Evolutionary conservation across 2,329 filamentous ascomycete genomes (phyloP).

Genomic region (Cladosporium sp.): DNA sequence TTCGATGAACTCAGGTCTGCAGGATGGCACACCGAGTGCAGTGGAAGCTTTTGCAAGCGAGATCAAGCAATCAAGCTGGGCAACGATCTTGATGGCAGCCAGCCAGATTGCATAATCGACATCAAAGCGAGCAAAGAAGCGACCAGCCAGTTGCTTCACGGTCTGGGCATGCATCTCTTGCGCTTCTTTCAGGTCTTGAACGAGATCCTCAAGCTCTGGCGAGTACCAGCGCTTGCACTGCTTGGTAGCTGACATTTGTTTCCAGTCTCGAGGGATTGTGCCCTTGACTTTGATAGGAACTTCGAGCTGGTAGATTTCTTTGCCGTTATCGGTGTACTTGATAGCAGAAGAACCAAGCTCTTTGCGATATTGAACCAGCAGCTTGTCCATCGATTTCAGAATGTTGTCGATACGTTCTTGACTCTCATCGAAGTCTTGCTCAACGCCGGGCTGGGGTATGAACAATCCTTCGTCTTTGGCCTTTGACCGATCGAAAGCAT

Average conservation of each 20-base stretch:
- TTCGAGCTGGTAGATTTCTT: conserved; percentile 96
- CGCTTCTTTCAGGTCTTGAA: conserved; percentile 85
- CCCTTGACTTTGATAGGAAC: conserved; percentile 77
- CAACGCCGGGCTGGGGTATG: conserved; percentile 80
- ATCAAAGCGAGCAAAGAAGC: conserved; percentile 87
- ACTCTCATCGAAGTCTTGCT: conserved; percentile 87
- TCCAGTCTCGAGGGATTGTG: conserved; percentile 74
- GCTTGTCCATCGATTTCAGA: conserved; percentile 64
- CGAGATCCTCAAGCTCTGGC: conserved; percentile 72
- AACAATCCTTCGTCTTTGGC: conserved; percentile 77
- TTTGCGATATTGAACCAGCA: conserved; percentile 68
- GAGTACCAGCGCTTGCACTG: conserved; percentile 94
- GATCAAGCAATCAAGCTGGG: conserved; percentile 92
- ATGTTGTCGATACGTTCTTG: conserved; percentile 72
- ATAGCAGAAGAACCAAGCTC: conserved; percentile 68
- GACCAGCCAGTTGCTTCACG: conserved; percentile 75
- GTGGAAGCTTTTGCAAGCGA: conserved; percentile 86
- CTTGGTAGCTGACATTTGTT: conserved; percentile 92
- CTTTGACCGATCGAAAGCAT: conserved; percentile 79
- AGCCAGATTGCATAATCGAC: conserved; percentile 82
- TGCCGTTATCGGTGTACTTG: conserved; percentile 69
- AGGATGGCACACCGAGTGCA: conserved; percentile 79
- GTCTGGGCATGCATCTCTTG: conserved; percentile 93
- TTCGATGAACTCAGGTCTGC: conserved; percentile 83
- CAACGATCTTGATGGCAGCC: conserved; percentile 80